Conservation (phyloP, 1,284 basidiomycete genomes). For the Sporisorium exsertum region DNA sequence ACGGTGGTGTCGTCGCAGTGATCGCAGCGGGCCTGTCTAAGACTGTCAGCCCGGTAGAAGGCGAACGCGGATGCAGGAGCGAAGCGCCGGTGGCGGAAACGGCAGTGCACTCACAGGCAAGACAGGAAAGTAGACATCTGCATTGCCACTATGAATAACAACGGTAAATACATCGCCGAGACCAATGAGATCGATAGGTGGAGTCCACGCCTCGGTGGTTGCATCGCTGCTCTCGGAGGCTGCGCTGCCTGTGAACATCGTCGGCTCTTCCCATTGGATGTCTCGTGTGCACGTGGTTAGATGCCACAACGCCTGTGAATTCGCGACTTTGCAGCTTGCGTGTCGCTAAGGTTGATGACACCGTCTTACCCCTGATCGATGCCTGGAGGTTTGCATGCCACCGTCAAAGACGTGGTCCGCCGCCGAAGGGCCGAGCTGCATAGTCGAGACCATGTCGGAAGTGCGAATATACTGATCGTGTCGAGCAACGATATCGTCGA, state of each 20-base stretch:
- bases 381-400: not conserved
- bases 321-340: constrained; percentile 1
- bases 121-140: too few relatives aligned
- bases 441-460: not conserved
- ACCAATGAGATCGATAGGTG: not conserved
- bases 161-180: not conserved
- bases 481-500: not conserved
- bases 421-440: not conserved
- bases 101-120: too few relatives aligned
- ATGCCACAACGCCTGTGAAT: not conserved
- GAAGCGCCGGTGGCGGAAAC: too few relatives aligned
- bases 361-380: not conserved
- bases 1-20: too few relatives aligned
- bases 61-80: too few relatives aligned
- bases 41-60: too few relatives aligned
- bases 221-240: not conserved
- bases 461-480: not conserved
- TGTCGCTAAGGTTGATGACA: not conserved
- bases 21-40: too few relatives aligned
- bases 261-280: not conserved
- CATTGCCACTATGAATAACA: too few relatives aligned
- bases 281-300: too few relatives aligned
- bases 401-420: not conserved
- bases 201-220: constrained; percentile 3
- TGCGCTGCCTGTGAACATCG: not conserved